These are phyloP conservation scores for Colletotrichum shisoi DNA, from an alignment of 2,329 filamentous ascomycete species.

Conservation along the genomic window DNA sequence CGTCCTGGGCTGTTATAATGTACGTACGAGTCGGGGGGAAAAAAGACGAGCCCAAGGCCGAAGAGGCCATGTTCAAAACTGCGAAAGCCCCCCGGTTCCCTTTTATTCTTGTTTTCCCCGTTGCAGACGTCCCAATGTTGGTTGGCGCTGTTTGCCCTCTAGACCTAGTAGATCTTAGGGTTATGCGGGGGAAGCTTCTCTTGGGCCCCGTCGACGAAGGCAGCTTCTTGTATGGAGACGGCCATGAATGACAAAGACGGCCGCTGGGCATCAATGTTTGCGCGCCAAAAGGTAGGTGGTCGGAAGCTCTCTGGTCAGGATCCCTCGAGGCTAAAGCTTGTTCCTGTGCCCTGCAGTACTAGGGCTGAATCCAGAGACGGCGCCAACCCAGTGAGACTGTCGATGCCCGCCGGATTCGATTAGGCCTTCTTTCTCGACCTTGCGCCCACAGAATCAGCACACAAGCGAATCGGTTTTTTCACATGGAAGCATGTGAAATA, in stretches of 20 bases:
- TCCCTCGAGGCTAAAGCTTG: slow-evolving; percentile 19
- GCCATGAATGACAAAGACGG: neutral
- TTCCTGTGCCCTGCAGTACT: neutral
- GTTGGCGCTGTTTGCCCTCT: neutral
- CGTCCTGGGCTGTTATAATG: slow-evolving; percentile 1
- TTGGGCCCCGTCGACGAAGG: neutral
- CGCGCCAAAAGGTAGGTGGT: neutral
- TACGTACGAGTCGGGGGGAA: neutral
- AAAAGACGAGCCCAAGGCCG: neutral
- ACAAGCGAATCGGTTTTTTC: neutral
- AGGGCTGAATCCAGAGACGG: neutral
- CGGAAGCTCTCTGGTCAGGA: neutral
- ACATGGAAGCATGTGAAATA: neutral
- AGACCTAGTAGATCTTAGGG: neutral
- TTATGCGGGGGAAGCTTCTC: slow-evolving; percentile 3
- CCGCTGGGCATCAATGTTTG: neutral
- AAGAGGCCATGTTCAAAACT: neutral
- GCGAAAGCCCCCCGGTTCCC: neutral
- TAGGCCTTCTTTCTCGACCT: neutral
- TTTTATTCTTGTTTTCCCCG: neutral
- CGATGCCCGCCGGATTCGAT: slow-evolving; percentile 14
- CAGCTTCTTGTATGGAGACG: neutral
- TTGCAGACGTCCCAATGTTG: neutral
- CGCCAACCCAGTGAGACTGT: slow-evolving; percentile 6
- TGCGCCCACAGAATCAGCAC: neutral